Percentiles rank a stretch among this genome's conserved stretches.
Evolutionary conservation across 2,329 filamentous ascomycete species (phyloP).

Genomic region (Sphaerulina musiva): DNA sequence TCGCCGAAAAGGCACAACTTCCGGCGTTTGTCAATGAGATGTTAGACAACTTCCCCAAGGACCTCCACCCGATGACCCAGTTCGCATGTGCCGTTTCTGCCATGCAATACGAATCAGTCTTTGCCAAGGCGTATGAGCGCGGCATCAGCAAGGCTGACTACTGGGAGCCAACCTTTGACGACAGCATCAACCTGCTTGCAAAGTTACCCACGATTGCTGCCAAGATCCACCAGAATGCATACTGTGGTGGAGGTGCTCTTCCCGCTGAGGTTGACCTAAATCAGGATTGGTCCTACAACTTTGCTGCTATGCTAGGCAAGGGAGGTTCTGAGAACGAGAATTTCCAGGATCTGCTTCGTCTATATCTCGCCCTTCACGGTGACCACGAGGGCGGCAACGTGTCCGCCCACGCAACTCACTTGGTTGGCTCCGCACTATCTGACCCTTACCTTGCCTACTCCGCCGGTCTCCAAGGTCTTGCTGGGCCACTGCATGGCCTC

Average conservation of each 20-base stretch:
- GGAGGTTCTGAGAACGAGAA: constrained; percentile 79
- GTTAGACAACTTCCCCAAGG: constrained; percentile 80
- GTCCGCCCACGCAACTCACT: constrained; percentile 87
- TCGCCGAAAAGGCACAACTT: constrained; percentile 78
- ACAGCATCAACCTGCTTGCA: constrained; percentile 84
- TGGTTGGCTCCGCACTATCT: constrained; percentile 88
- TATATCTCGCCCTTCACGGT: constrained; percentile 93
- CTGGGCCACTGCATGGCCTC: constrained; percentile 86
- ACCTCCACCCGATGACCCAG: constrained; percentile 97
- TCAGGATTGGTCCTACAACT: constrained; percentile 99
- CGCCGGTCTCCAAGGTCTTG: constrained; percentile 88
- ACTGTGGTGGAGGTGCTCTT: constrained; percentile 66
- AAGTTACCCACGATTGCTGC: constrained; percentile 96
- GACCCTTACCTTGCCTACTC: constrained; percentile 96
- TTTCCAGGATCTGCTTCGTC: constrained; percentile 88
- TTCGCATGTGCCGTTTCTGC: constrained; percentile 91
- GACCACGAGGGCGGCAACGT: constrained; percentile 99
- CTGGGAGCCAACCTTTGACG: constrained; percentile 97
- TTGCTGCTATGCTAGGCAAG: constrained; percentile 91
- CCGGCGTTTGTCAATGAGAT: constrained; percentile 79
- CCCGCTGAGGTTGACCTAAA: constrained; percentile 69
- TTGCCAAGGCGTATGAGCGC: constrained; percentile 85
- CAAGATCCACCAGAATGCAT: constrained; percentile 92
- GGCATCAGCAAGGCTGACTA: constrained; percentile 93
- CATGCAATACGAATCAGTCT: constrained; percentile 90